Conservation (phyloP, 140 eudicot species). For the Anethum foeniculum region DNA sequence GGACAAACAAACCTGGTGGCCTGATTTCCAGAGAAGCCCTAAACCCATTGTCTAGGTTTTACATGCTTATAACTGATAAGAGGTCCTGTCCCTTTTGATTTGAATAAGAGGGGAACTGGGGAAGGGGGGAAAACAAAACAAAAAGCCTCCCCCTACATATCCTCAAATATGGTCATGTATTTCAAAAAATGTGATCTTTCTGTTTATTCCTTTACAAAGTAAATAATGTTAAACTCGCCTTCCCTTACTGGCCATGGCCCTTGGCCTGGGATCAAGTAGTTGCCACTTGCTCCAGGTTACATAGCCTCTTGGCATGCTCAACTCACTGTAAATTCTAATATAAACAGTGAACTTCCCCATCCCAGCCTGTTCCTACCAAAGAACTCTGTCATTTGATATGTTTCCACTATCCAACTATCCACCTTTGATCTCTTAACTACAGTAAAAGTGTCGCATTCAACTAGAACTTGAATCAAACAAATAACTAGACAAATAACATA, state of each 20-base stretch:
- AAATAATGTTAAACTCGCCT: background rate
- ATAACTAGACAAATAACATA: background rate
- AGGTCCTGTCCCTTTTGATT: background rate
- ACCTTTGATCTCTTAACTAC: background rate
- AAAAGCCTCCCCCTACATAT: background rate
- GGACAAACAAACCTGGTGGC: background rate
- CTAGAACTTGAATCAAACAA: background rate
- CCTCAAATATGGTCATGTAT: background rate
- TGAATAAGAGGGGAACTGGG: too few species aligned
- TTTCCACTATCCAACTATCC: background rate
- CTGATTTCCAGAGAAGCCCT: background rate
- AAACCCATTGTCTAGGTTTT: background rate
- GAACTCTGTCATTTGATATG: background rate
- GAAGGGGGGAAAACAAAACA: background rate
- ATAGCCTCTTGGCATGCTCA: background rate
- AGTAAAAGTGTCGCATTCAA: background rate
- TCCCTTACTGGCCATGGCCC: background rate
- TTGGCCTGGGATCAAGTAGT: background rate
- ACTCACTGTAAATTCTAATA: background rate
- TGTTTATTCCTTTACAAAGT: background rate
- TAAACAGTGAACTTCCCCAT: background rate
- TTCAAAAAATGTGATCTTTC: background rate
- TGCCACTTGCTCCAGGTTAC: background rate
- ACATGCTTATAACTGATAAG: background rate
- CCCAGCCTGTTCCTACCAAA: background rate